Evolutionary conservation across 768 basidiomycete genomes (phyloP), one percentile per base, ranked within the genome.

Genomic region (Boletus fagicola): DNA sequence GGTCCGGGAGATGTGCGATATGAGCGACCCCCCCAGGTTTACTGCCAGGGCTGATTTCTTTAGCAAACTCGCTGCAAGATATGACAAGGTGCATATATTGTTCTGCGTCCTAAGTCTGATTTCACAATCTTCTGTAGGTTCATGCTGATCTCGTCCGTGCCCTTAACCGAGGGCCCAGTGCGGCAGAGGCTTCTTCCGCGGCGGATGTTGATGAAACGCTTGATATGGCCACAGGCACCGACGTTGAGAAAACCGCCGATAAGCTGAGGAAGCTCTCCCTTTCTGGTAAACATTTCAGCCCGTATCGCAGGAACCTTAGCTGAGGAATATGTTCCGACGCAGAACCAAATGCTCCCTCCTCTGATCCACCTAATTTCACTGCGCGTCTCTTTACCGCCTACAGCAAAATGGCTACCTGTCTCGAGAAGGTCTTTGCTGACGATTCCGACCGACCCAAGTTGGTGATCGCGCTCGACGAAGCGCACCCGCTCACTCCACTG

Each of bases 391-490:
- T 22, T 8, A 20, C n/a, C 16, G 20, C 48, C 20, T 49, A 49
- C 4, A 10, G 9, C 2, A 49, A 35, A 16, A 49, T 33, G 33
- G 33, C 33, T 10, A 4, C 15, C 10, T 24, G 7, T 9, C 48
- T 35, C 31, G 8, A 20, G 47, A 15, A 2, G 2, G 15, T 35
- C 13, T 49, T 33, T 49, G 0, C 40, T 1, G 28, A 38, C 3
- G 1, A 31, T 5, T 11, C 39, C 0, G 5, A 42, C 11, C 3
- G 0, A 3, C 54, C 57, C 1, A 58, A 49, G 36, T 18, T 65
- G 43, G 42, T 65, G 16, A 65, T 65, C 20, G 64, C 64, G 1
- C 2, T 65, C 6, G 63, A 65, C 20, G 57, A 62, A 3, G 60
- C 60, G 13, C 57, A 65, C 16, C 13, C 51, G 0, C 49, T 65